Conservation (phyloP, 1,284 basidiomycete genomes). For the Trichosporon coremiiforme region DNA sequence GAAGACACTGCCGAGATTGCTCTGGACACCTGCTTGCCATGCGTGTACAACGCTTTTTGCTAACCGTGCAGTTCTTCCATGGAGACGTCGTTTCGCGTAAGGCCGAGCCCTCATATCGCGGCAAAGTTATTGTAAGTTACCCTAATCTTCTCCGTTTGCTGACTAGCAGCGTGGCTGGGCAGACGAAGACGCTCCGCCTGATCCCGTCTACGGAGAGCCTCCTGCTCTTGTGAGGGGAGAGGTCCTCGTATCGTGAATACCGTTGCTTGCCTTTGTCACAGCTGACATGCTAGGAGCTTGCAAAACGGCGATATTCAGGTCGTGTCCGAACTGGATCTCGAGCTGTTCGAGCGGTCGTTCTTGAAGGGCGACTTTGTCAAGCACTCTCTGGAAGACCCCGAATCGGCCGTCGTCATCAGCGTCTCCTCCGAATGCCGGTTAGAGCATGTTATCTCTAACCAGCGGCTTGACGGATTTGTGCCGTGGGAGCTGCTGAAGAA, state of each 20-base stretch:
- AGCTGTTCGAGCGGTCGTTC: slow-evolving; percentile 77
- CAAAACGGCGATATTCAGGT: slow-evolving; percentile 67
- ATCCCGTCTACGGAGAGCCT: slow-evolving; percentile 64
- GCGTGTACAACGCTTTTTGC: no score
- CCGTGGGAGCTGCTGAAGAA: slow-evolving; percentile 65
- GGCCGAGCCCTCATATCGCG: slow-evolving; percentile 36
- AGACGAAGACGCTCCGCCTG: slow-evolving; percentile 45
- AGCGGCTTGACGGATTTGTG: slow-evolving; percentile 67
- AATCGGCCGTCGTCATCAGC: slow-evolving; percentile 73
- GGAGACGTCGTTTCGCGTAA: slow-evolving; percentile 41
- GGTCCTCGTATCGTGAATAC: slow-evolving; percentile 68
- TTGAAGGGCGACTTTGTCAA: slow-evolving; percentile 81
- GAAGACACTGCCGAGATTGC: not conserved
- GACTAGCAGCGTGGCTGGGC: slow-evolving; percentile 47
- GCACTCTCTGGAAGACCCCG: slow-evolving; percentile 70
- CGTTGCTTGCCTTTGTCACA: not conserved
- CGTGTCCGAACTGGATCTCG: slow-evolving; percentile 67
- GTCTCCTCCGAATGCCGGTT: slow-evolving; percentile 67
- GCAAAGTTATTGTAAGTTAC: slow-evolving; percentile 44
- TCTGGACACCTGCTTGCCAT: no score
- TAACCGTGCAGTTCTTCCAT: slow-evolving; percentile 37
- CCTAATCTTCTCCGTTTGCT: not conserved
- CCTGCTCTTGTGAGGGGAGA: slow-evolving; percentile 74
- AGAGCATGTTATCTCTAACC: slow-evolving; percentile 72
- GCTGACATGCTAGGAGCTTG: slow-evolving; percentile 50